These are phyloP conservation scores for Suillus alpinus DNA, from an alignment of 768 basidiomycete species.

Conservation along the genomic window DNA sequence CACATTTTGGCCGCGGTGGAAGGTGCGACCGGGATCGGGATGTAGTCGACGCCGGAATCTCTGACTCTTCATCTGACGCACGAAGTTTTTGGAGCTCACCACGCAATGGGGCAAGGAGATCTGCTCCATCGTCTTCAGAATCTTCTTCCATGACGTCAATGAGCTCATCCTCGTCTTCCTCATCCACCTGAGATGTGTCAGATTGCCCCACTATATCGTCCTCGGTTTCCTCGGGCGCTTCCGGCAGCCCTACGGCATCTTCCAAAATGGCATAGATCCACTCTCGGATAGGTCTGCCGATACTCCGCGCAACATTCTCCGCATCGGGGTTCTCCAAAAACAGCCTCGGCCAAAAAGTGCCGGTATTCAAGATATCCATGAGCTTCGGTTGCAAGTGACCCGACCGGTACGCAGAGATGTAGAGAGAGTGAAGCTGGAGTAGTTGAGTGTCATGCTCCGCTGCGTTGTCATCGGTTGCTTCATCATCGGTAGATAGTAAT, in stretches of 20 bases:
- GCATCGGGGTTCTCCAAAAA: slow-evolving; percentile 78
- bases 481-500: slow-evolving; percentile 18
- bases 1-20: slow-evolving; percentile 19
- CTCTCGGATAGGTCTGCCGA: slow-evolving; percentile 58
- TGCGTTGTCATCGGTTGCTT: neutral
- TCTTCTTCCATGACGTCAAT: slow-evolving; percentile 65
- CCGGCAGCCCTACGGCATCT: slow-evolving; percentile 61
- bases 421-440: slow-evolving; percentile 42
- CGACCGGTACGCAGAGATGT: slow-evolving; percentile 60
- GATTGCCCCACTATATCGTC: slow-evolving; percentile 21
- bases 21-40: slow-evolving; percentile 27
- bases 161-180: slow-evolving; percentile 56
- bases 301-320: slow-evolving; percentile 61
- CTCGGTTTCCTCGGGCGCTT: slow-evolving; percentile 19
- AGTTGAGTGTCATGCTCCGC: slow-evolving; percentile 15
- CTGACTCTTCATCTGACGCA: slow-evolving; percentile 34
- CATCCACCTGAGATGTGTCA: slow-evolving; percentile 32
- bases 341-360: slow-evolving; percentile 66
- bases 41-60: slow-evolving; percentile 27
- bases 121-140: slow-evolving; percentile 43
- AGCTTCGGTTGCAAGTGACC: slow-evolving; percentile 57
- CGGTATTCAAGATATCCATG: slow-evolving; percentile 58
- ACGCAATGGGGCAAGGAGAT: slow-evolving; percentile 67
- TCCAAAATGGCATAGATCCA: slow-evolving; percentile 72
- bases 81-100: slow-evolving; percentile 64